Evolutionary conservation across 768 basidiomycete species (phyloP), one percentile per base, ranked within the genome.

Genomic region (Termitomyces eurrhizus): DNA sequence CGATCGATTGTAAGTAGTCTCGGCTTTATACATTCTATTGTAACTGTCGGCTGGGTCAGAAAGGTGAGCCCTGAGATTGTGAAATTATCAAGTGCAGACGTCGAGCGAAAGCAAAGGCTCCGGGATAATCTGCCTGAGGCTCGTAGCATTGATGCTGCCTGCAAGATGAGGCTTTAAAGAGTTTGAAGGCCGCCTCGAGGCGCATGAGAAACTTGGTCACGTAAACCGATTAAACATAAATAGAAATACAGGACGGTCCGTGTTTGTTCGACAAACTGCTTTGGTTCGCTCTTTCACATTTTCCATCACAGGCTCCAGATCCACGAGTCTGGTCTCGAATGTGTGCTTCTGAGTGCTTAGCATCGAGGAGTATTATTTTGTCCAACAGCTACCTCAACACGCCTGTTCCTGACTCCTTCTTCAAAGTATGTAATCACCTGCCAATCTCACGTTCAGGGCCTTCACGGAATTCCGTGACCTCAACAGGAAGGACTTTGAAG

Each of bases 71-170:
- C 16, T 50, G 5, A 7, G 2, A 36, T 55, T 18, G 21, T 14
- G 21, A 24, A 21, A 48, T 48, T 26, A 42, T 45, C 18, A 8
- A 7, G 4, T 24, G 48, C 52, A 21, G 46, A 60, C 59, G n/a
- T 52, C 52, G 33, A 45, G 51, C 35, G 37, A 55, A 56, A 32
- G 46, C 37, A 24, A 55, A 52, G 12, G 36, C 59, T 50, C 36
- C 53, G 37, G 35, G 53, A 29, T 44, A 44, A 32, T 55, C 52
- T 60, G 53, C 37, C 32, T 56, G 59, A 39, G 59, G 46, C 46
- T 42, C 54, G 39, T 9, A 55, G n/a, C 59, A 55, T 60, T 7
- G 29, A n/a, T 14, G 14, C 13, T 41, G 58, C 21, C 52, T 32
- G 4, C 39, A 48, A n/a, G 37, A 32, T 32, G 32, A 7, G 12